These are phyloP conservation scores for Botrytis elliptica DNA, from an alignment of 2,329 filamentous ascomycete genomes.

Conservation along the genomic window DNA sequence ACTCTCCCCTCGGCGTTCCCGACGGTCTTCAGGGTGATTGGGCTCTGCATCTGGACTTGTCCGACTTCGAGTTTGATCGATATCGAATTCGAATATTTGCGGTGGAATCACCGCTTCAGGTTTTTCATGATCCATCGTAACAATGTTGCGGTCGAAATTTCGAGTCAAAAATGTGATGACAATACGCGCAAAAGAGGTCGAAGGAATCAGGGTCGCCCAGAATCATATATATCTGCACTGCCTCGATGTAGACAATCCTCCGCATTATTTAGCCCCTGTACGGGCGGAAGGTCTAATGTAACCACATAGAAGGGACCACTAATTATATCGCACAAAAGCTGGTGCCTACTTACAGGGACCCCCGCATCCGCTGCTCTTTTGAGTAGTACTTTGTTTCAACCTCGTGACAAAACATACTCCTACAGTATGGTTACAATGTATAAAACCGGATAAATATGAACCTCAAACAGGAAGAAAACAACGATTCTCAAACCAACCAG, in stretches of 20 bases:
- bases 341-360: slow-evolving; percentile 5
- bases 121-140: slow-evolving; percentile 37
- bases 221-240: slow-evolving; percentile 21
- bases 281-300: slow-evolving; percentile 15
- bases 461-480: not conserved
- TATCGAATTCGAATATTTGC: slow-evolving; percentile 32
- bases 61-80: slow-evolving; percentile 25
- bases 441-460: not conserved
- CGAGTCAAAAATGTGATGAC: not conserved
- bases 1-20: slow-evolving; percentile 34
- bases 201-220: slow-evolving; percentile 10
- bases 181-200: not conserved
- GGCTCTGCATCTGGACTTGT: slow-evolving; percentile 31
- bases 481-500: not conserved
- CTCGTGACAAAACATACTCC: slow-evolving; percentile 2
- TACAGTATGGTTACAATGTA: not conserved
- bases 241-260: slow-evolving; percentile 18
- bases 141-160: not conserved
- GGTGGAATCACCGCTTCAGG: slow-evolving; percentile 32
- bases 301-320: slow-evolving; percentile 6
- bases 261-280: slow-evolving; percentile 17
- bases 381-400: slow-evolving; percentile 1
- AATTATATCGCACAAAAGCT: slow-evolving; percentile 20
- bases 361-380: slow-evolving; percentile 5
- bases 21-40: slow-evolving; percentile 31